Conservation (phyloP, 2,329 filamentous ascomycete species). For the Exophiala alcalophila region DNA sequence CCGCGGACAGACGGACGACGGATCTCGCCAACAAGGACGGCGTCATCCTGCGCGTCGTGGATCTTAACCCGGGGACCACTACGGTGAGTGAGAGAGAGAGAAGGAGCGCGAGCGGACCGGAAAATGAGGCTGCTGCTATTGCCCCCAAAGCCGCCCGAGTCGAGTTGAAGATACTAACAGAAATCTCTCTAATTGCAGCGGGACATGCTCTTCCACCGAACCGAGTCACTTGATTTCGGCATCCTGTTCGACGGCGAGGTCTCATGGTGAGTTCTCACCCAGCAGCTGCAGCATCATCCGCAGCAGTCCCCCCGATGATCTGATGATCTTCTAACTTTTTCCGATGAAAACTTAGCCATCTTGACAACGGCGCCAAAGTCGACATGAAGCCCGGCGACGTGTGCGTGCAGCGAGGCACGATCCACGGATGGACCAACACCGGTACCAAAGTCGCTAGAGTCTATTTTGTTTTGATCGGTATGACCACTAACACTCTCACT, state of each 20-base stretch:
- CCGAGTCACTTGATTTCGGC: constrained; percentile 31
- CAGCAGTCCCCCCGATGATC: no score
- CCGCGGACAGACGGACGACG: constrained; percentile 23
- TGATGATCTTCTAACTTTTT: no score
- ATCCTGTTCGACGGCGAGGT: constrained; percentile 31
- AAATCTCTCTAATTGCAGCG: not conserved
- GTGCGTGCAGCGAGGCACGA: constrained; percentile 32
- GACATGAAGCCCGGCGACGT: constrained; percentile 29
- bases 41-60: constrained; percentile 23
- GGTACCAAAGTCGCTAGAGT: constrained; percentile 24
- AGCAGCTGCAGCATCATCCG: not conserved
- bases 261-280: constrained; percentile 5
- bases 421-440: constrained; percentile 32
- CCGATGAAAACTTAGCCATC: constrained; percentile 14
- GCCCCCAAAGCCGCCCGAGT: no score
- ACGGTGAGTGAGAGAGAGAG: not conserved
- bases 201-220: constrained; percentile 29
- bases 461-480: constrained; percentile 27
- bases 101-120: not conserved
- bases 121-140: no score
- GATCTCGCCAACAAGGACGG: constrained; percentile 19
- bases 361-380: constrained; percentile 30
- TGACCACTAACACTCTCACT: not conserved
- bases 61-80: constrained; percentile 21
- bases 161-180: not conserved